Conservation (phyloP, 2,329 filamentous ascomycete species). For the Fusarium pseudograminearum region DNA sequence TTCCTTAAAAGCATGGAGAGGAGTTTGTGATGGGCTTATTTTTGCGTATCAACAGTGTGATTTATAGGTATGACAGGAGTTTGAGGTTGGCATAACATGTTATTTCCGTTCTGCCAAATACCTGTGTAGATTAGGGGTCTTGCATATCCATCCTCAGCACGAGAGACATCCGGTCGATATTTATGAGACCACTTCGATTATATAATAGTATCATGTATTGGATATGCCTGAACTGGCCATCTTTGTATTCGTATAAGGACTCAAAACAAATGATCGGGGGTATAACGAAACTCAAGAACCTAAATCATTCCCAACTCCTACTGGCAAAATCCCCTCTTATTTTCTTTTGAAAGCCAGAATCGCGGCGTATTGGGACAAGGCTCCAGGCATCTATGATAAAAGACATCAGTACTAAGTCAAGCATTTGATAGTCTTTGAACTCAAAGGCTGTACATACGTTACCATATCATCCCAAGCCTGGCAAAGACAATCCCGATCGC, state of each 20-base stretch:
- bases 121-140: background rate
- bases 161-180: no score
- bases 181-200: background rate
- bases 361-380: constrained; percentile 2
- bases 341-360: constrained; percentile 19
- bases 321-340: constrained; percentile 11
- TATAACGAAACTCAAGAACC: background rate
- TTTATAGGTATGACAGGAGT: background rate
- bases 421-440: fast-evolving
- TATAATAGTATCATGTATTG: background rate
- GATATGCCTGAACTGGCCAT: no score
- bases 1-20: background rate
- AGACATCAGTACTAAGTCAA: fast-evolving
- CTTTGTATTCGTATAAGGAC: no score
- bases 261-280: background rate
- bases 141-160: no score
- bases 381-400: background rate
- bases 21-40: background rate
- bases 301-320: background rate
- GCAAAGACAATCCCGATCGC: constrained; percentile 10
- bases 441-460: background rate
- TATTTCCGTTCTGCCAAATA: background rate
- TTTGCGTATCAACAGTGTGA: background rate
- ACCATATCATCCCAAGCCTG: constrained; percentile 15
- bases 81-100: background rate